Percentiles rank a stretch among this genome's conserved stretches.
phyloP scores from a whole-genome alignment of 202 grass and related monocot species.

The Schoenoplectus tabernaemontani region DNA sequence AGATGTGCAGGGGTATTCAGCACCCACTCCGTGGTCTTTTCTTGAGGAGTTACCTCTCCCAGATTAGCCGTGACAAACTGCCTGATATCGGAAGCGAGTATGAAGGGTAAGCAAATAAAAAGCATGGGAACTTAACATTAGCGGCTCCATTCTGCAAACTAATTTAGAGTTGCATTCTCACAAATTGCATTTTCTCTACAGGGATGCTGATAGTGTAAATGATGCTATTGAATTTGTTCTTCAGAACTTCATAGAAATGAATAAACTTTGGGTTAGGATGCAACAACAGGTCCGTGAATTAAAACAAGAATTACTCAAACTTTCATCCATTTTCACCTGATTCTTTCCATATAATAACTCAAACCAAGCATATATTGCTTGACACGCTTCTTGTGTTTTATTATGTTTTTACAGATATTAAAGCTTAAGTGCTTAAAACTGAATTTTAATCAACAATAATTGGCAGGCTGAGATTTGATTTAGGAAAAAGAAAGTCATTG shows the following conservation, averaged over 20 bases:
- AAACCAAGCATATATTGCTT: background rate
- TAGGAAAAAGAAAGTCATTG: background rate
- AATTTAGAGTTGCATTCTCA: background rate
- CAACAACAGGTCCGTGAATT: conserved; percentile 75
- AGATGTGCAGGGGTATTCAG: conserved; percentile 97
- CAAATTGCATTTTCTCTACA: conserved; percentile 9
- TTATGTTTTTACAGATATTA: too few species aligned
- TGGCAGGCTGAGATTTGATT: background rate
- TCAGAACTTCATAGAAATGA: conserved; percentile 99
- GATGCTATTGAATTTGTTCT: conserved; percentile 99
- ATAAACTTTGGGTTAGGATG: conserved; percentile 99
- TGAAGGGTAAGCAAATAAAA: conserved; percentile 48
- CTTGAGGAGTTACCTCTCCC: conserved; percentile 96
- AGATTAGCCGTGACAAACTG: conserved; percentile 91
- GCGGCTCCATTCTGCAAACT: conserved; percentile 9
- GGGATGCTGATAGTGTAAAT: conserved; percentile 82
- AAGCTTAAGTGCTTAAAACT: background rate
- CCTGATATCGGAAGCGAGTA: conserved; percentile 95
- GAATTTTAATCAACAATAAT: background rate
- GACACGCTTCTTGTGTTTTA: background rate
- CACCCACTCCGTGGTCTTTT: conserved; percentile 96
- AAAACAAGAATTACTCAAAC: conserved; percentile 6
- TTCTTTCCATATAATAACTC: conserved; percentile 16
- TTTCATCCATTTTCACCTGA: background rate
- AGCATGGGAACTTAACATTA: conserved; percentile 3